Percentiles rank a stretch among this genome's conserved stretches.
phyloP scores from a whole-genome alignment of 2,329 filamentous ascomycete species.

The Fusarium marasasianum region DNA sequence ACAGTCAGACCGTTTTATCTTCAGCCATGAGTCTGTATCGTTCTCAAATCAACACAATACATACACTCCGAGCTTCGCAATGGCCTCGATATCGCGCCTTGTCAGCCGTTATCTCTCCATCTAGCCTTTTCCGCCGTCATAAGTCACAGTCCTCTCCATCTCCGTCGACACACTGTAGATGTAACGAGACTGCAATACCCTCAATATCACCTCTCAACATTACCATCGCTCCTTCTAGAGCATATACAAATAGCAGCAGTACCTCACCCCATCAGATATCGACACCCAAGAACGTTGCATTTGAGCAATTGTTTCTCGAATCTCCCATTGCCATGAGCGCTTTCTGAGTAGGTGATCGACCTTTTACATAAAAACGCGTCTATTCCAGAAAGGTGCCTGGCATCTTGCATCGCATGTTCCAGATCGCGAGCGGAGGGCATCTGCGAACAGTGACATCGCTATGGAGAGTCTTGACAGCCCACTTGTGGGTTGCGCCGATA shows the following conservation, averaged over 20 bases:
- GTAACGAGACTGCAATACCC: too few relatives aligned
- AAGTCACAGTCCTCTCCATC: fast-evolving
- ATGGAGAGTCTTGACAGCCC: too few relatives aligned
- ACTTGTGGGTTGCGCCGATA: too few relatives aligned
- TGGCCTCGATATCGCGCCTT: too few relatives aligned
- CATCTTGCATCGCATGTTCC: not conserved
- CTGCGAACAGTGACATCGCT: too few relatives aligned
- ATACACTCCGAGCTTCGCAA: too few relatives aligned
- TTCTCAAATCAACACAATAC: too few relatives aligned
- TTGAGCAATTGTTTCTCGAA: not conserved
- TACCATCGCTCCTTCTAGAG: not conserved
- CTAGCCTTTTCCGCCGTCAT: too few relatives aligned
- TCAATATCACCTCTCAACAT: too few relatives aligned
- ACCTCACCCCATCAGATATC: fast-evolving
- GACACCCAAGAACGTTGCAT: not conserved
- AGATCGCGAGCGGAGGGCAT: not conserved
- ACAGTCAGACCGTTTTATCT: too few relatives aligned
- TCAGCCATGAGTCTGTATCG: too few relatives aligned
- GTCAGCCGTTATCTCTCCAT: too few relatives aligned
- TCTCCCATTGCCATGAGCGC: fast-evolving
- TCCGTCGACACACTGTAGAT: not conserved
- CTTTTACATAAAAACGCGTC: fast-evolving
- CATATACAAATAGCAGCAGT: fast-evolving
- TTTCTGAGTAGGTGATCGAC: fast-evolving
- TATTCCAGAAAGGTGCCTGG: not conserved